These are phyloP conservation scores for Myrmaecium sp. DNA, from an alignment of 2,329 filamentous ascomycete genomes.

Conservation along the genomic window DNA sequence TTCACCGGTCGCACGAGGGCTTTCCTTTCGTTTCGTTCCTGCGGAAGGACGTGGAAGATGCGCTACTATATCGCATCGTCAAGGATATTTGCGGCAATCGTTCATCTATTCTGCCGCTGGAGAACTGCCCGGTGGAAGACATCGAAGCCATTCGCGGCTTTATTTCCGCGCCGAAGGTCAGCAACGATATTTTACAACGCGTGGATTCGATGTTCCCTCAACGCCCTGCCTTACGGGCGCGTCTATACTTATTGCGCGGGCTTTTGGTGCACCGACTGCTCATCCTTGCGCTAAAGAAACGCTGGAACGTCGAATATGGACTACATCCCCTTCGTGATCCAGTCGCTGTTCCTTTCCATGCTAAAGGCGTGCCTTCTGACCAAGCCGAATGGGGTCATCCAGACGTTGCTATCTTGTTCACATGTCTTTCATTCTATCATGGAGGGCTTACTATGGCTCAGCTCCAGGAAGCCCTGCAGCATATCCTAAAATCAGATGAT, in stretches of 20 bases:
- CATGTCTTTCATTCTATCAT: slow-evolving; percentile 44
- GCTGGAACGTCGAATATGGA: slow-evolving; percentile 48
- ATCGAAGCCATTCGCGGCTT: slow-evolving; percentile 15
- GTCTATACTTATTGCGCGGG: slow-evolving; percentile 43
- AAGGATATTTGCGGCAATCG: slow-evolving; percentile 16
- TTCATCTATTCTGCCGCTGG: slow-evolving; percentile 11
- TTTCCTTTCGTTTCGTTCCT: slow-evolving; percentile 45
- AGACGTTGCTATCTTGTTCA: slow-evolving; percentile 30
- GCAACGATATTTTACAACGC: slow-evolving; percentile 5
- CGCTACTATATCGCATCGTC: slow-evolving; percentile 14
- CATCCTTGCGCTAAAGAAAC: slow-evolving; percentile 40
- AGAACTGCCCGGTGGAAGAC: slow-evolving; percentile 10
- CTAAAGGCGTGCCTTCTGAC: slow-evolving; percentile 28
- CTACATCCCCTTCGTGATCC: slow-evolving; percentile 31
- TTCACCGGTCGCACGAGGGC: slow-evolving; percentile 20
- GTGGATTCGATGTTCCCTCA: slow-evolving; percentile 17
- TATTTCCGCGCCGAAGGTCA: slow-evolving; percentile 13
- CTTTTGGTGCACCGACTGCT: slow-evolving; percentile 44
- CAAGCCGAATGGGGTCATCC: slow-evolving; percentile 54
- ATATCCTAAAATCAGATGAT: slow-evolving; percentile 38
- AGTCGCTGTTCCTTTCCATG: slow-evolving; percentile 44
- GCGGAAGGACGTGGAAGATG: slow-evolving; percentile 18
- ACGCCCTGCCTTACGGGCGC: slow-evolving; percentile 24
- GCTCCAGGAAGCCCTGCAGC: slow-evolving; percentile 32
- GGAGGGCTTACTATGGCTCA: slow-evolving; percentile 34